Percentiles rank a stretch among this genome's conserved stretches.
These are phyloP conservation scores for Periconia sp. DNA, from an alignment of 2,329 filamentous ascomycete species.

Conservation along the genomic window DNA sequence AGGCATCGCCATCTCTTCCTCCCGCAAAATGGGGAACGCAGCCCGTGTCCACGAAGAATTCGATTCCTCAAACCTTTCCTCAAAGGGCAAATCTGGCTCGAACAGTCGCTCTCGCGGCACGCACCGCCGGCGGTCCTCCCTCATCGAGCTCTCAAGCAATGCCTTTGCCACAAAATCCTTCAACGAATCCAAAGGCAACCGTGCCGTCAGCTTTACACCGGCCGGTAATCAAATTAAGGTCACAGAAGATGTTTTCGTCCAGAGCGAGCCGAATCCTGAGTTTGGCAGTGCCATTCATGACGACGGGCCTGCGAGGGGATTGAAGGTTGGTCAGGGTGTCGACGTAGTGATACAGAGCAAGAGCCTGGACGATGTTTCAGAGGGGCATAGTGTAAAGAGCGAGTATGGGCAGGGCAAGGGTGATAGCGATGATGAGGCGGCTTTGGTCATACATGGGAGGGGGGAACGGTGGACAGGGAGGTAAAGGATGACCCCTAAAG, in stretches of 20 bases:
- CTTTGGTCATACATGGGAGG: neutral
- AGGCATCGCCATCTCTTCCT: conserved; percentile 41
- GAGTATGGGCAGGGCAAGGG: neutral
- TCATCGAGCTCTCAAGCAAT: conserved; percentile 13
- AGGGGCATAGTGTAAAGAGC: conserved; percentile 5
- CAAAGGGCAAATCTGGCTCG: too few relatives aligned
- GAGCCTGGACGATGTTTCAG: conserved; percentile 6
- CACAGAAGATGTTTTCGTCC: conserved; percentile 18
- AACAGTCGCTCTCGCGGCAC: too few relatives aligned
- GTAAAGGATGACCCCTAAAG: too few relatives aligned
- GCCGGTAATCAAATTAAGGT: conserved; percentile 20
- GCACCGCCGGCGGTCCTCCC: conserved; percentile 2
- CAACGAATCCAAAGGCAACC: neutral
- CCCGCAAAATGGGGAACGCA: conserved; percentile 32
- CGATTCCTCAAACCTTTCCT: conserved; percentile 25
- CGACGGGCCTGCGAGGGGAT: neutral
- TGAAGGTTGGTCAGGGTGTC: neutral
- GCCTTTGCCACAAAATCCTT: neutral
- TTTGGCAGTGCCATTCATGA: neutral
- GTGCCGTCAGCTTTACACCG: conserved; percentile 7
- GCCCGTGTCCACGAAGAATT: conserved; percentile 29
- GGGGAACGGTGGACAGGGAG: too few relatives aligned
- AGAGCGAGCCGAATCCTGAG: conserved; percentile 11
- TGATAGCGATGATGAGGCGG: conserved; percentile 4
- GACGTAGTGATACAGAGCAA: conserved; percentile 3